Conservation (phyloP, 2,329 filamentous ascomycete species). For the Pyrenophora tritici-repentis region DNA sequence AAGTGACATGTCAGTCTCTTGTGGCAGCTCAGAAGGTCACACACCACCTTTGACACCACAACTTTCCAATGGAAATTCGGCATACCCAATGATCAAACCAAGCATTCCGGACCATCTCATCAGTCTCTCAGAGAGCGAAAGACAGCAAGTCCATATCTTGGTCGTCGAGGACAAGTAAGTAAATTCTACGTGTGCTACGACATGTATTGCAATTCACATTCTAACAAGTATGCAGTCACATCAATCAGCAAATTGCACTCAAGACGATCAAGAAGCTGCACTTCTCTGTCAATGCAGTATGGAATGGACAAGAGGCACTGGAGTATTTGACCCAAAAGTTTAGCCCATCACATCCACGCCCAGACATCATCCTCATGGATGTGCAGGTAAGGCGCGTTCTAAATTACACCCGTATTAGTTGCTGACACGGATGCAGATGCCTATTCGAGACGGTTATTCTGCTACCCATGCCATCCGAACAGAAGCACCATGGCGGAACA, state of each 20-base stretch:
- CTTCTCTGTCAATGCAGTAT: slow-evolving; percentile 71
- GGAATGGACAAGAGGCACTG: slow-evolving; percentile 79
- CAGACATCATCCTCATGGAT: slow-evolving; percentile 79
- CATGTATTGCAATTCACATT: background rate
- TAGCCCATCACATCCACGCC: slow-evolving; percentile 58
- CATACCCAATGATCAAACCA: slow-evolving; percentile 34
- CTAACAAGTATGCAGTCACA: slow-evolving; percentile 45
- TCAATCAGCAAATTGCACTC: slow-evolving; percentile 77
- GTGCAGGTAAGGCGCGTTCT: slow-evolving; percentile 65
- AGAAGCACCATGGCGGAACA: slow-evolving; percentile 66
- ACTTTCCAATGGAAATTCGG: slow-evolving; percentile 23
- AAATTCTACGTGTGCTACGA: background rate
- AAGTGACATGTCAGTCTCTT: slow-evolving; percentile 62
- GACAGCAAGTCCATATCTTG: slow-evolving; percentile 69
- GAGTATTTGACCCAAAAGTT: slow-evolving; percentile 68
- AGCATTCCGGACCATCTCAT: slow-evolving; percentile 41
- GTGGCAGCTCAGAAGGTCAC: slow-evolving; percentile 67
- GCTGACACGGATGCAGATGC: slow-evolving; percentile 13
- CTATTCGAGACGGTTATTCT: slow-evolving; percentile 75
- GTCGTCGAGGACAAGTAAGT: slow-evolving; percentile 81
- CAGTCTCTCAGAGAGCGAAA: slow-evolving; percentile 61
- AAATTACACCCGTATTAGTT: background rate
- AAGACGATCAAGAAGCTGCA: slow-evolving; percentile 75
- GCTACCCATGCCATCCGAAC: slow-evolving; percentile 75
- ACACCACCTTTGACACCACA: slow-evolving; percentile 50